phyloP scores from a whole-genome alignment of 1,284 basidiomycete genomes.

The Porphyrellus sp. region DNA sequence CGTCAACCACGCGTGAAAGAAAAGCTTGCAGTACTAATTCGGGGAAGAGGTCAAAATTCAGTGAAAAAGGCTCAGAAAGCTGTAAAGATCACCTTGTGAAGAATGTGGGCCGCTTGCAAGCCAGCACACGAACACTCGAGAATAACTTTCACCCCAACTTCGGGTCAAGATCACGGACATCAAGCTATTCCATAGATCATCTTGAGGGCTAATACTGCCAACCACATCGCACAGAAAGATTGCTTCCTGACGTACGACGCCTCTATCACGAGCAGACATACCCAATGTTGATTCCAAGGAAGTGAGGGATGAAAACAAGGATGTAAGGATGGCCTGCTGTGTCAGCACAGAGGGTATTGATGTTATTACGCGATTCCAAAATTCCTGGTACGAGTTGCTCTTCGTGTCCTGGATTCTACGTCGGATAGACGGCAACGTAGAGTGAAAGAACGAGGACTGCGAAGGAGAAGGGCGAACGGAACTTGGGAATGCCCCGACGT shows the following conservation, averaged over 20 bases:
- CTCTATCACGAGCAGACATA: slow-evolving; percentile 36
- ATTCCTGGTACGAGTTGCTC: slow-evolving; percentile 39
- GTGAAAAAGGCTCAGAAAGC: neutral
- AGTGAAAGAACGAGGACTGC: slow-evolving; percentile 64
- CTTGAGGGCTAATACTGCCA: slow-evolving; percentile 44
- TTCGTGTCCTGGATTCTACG: slow-evolving; percentile 35
- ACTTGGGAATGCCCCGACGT: slow-evolving; percentile 61
- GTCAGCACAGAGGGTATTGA: slow-evolving; percentile 51
- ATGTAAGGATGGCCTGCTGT: slow-evolving; percentile 55
- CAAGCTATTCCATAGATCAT: slow-evolving; percentile 52
- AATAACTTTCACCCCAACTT: slow-evolving; percentile 56
- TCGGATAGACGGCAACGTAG: slow-evolving; percentile 48
- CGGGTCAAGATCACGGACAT: slow-evolving; percentile 50
- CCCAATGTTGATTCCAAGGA: slow-evolving; percentile 28
- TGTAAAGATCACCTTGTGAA: slow-evolving; percentile 39
- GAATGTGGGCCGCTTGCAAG: slow-evolving; percentile 38
- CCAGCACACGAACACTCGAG: slow-evolving; percentile 68
- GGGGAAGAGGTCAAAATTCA: slow-evolving; percentile 8
- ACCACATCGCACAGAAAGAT: slow-evolving; percentile 46
- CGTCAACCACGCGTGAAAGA: slow-evolving; percentile 47
- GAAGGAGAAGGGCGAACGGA: slow-evolving; percentile 45
- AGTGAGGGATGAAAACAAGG: slow-evolving; percentile 51
- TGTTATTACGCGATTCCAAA: slow-evolving; percentile 51
- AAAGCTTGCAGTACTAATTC: slow-evolving; percentile 48
- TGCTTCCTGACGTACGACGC: slow-evolving; percentile 51